phyloP scores from a whole-genome alignment of 108 stramenopile species.

The Discostella stelligeroides region DNA sequence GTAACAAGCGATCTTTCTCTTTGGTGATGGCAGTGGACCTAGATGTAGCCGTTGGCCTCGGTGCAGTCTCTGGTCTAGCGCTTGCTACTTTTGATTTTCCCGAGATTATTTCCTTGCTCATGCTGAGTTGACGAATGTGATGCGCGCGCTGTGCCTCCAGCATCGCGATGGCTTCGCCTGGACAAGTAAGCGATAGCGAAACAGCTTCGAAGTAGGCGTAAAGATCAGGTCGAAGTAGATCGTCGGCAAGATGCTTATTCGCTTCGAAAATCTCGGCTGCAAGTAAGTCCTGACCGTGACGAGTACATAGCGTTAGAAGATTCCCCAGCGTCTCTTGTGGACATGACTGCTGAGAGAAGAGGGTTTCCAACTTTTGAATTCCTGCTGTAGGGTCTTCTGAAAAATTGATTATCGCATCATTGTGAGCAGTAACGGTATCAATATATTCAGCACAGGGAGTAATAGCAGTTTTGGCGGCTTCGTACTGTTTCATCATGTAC shows the following conservation, averaged over 20 bases:
- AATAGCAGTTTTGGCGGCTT: slow-evolving; percentile 69
- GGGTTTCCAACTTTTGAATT: slow-evolving; percentile 76
- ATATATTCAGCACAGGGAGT: slow-evolving; percentile 75
- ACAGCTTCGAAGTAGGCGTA: slow-evolving; percentile 84
- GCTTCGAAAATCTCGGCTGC: slow-evolving; percentile 81
- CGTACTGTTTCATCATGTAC: slow-evolving; percentile 54
- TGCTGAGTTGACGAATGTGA: slow-evolving; percentile 49
- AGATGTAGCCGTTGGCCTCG: slow-evolving; percentile 27
- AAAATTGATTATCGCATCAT: slow-evolving; percentile 74
- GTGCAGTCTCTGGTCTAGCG: slow-evolving; percentile 13
- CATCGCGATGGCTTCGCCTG: slow-evolving; percentile 72
- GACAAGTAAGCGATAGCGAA: slow-evolving; percentile 71
- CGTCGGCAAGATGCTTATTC: slow-evolving; percentile 73
- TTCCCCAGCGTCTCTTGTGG: slow-evolving; percentile 90
- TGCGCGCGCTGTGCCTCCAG: slow-evolving; percentile 53
- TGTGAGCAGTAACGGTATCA: slow-evolving; percentile 89
- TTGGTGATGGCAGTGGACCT: slow-evolving; percentile 39
- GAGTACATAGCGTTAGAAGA: slow-evolving; percentile 74
- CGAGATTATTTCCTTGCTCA: slow-evolving; percentile 17
- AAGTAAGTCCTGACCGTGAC: slow-evolving; percentile 74
- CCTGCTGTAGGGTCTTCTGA: slow-evolving; percentile 64
- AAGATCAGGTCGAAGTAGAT: slow-evolving; percentile 68
- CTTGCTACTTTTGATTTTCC: slow-evolving; percentile 7
- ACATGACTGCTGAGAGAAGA: slow-evolving; percentile 75
- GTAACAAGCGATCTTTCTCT: slow-evolving; percentile 3